phyloP scores from a whole-genome alignment of 169 alveolate genomes.

The Condylostoma magnum region DNA sequence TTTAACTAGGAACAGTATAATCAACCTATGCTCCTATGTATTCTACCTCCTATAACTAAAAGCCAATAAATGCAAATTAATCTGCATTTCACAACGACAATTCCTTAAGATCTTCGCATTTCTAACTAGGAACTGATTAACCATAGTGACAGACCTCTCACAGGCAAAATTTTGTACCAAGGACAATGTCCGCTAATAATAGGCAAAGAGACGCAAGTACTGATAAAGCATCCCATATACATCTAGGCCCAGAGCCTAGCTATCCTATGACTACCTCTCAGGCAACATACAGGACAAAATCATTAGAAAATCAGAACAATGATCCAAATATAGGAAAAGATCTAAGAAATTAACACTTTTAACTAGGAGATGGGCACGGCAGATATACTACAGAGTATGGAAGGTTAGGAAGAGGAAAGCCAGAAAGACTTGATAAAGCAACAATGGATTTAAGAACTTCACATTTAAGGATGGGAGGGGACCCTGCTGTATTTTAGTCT shows the following conservation, averaged over 20 bases:
- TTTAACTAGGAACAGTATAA: not conserved
- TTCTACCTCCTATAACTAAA: not conserved
- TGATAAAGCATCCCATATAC: not conserved
- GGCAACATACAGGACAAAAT: conserved; percentile 3
- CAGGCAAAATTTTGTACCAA: not conserved
- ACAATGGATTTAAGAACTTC: conserved; percentile 29
- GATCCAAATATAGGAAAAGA: not conserved
- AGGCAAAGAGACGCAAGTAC: not conserved
- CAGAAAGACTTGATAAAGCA: no score
- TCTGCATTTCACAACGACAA: not conserved
- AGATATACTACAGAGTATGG: conserved; percentile 18
- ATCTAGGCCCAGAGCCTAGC: not conserved
- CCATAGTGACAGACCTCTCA: not conserved
- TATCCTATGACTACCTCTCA: conserved; percentile 17
- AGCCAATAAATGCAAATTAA: not conserved
- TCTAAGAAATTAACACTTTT: conserved; percentile 18
- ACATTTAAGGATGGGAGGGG: conserved; percentile 11
- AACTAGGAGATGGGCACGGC: conserved; percentile 5
- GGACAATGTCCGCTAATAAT: not conserved
- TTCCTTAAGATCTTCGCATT: not conserved
- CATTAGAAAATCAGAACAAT: not conserved
- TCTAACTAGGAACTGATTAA: not conserved
- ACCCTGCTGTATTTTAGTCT: no score
- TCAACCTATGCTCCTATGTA: not conserved
- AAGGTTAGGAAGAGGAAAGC: no score